A percentile compares a stretch with the other conserved stretches of the same genome.
Evolutionary conservation across 345 rosid species (phyloP).

Genomic region (Brassica juncea): DNA sequence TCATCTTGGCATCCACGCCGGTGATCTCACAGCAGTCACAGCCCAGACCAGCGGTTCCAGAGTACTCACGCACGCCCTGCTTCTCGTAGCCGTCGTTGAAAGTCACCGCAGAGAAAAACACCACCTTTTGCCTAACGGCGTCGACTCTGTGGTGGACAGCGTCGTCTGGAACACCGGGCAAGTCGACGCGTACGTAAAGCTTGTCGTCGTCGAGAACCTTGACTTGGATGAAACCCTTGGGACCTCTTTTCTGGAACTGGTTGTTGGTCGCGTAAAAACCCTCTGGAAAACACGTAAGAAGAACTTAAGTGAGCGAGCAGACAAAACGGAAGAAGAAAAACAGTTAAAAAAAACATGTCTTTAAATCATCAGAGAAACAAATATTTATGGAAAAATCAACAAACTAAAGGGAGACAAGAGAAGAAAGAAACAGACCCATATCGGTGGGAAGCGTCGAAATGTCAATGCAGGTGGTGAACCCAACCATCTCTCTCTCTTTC

Average conservation of each 20-base stretch:
- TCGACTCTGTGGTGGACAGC: background rate
- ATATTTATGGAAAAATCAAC: background rate
- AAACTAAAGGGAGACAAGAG: background rate
- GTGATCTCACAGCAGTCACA: background rate
- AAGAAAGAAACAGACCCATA: background rate
- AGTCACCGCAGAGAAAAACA: background rate
- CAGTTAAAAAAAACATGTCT: background rate
- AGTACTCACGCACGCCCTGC: background rate
- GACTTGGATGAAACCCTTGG: conserved; percentile 2
- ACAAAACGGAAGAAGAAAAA: background rate
- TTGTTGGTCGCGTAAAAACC: conserved; percentile 26
- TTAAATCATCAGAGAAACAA: background rate
- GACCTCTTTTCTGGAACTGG: conserved; percentile 21
- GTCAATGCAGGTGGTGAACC: background rate
- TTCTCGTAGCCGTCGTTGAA: background rate
- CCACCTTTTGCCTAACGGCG: background rate
- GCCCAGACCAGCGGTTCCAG: background rate
- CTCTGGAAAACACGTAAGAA: conserved; percentile 6
- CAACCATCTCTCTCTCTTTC: background rate
- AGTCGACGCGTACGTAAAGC: background rate
- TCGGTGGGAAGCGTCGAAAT: background rate
- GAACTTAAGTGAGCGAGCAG: background rate
- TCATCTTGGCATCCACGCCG: background rate
- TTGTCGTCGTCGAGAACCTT: background rate
- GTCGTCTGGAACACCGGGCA: background rate